Percentiles rank a stretch among this genome's conserved stretches.
Evolutionary conservation across 257 asterid species (phyloP).

Genomic region (Agastache rugosa): DNA sequence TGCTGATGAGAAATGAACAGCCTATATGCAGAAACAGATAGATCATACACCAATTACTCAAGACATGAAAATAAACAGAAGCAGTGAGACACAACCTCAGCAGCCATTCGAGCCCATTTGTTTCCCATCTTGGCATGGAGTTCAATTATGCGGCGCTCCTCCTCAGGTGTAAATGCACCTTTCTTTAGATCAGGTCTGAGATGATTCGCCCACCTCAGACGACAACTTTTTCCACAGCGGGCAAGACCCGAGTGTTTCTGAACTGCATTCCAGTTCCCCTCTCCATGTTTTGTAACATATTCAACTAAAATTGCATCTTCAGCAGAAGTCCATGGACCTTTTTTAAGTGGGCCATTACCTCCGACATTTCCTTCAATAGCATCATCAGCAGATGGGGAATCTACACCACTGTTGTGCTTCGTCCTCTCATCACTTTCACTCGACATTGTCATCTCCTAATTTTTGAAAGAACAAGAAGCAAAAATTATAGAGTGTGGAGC

Average conservation of each 20-base stretch:
- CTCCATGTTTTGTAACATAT: slow-evolving; percentile 62
- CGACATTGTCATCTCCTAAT: slow-evolving; percentile 52
- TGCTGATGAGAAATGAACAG: slow-evolving; percentile 14
- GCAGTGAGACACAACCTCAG: slow-evolving; percentile 53
- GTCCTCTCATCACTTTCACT: slow-evolving; percentile 52
- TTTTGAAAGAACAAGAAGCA: slow-evolving; percentile 23
- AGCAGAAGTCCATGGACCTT: slow-evolving; percentile 69
- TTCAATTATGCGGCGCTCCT: slow-evolving; percentile 58
- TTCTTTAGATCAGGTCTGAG: slow-evolving; percentile 67
- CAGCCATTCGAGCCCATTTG: slow-evolving; percentile 72
- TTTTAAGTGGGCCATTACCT: slow-evolving; percentile 52
- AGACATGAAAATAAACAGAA: slow-evolving; percentile 15
- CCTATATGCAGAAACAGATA: slow-evolving; percentile 11
- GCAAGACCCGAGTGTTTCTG: slow-evolving; percentile 65
- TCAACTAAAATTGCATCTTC: slow-evolving; percentile 64
- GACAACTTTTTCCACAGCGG: slow-evolving; percentile 78
- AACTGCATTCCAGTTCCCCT: slow-evolving; percentile 72
- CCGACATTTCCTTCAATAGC: slow-evolving; percentile 49
- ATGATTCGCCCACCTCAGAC: slow-evolving; percentile 77
- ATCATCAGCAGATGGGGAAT: slow-evolving; percentile 53
- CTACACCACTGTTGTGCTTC: slow-evolving; percentile 36
- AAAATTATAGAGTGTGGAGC: slow-evolving; percentile 4
- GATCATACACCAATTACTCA: slow-evolving; percentile 10
- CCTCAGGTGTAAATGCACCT: slow-evolving; percentile 63
- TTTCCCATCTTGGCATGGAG: slow-evolving; percentile 70